Evolutionary conservation across 805 yeast species (phyloP).

Genomic region (Wickerhamomyces canadensis): DNA sequence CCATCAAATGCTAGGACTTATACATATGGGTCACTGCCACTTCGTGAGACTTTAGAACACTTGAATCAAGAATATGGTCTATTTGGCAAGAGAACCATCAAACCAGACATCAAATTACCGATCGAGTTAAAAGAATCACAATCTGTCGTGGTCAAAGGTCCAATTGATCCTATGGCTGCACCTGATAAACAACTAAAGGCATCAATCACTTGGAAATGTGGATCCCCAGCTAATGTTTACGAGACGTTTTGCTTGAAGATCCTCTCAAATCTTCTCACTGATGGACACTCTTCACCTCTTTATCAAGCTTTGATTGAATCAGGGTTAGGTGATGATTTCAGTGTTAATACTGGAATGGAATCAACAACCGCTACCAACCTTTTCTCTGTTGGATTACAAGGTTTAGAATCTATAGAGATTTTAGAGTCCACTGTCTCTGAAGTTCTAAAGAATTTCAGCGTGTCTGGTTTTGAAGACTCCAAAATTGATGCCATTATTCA

Average conservation of each 20-base stretch:
- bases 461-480: slow-evolving; percentile 42
- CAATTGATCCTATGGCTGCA: slow-evolving; percentile 73
- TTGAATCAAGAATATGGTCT: slow-evolving; percentile 43
- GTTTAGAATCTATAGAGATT: slow-evolving; percentile 44
- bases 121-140: slow-evolving; percentile 28
- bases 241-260: slow-evolving; percentile 69
- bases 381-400: slow-evolving; percentile 83
- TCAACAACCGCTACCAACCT: slow-evolving; percentile 69
- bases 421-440: slow-evolving; percentile 44
- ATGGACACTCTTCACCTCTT: slow-evolving; percentile 89
- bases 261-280: slow-evolving; percentile 65
- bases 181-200: slow-evolving; percentile 65
- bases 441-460: slow-evolving; percentile 40
- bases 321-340: slow-evolving; percentile 78
- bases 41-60: slow-evolving; percentile 52
- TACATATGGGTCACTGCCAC: slow-evolving; percentile 78
- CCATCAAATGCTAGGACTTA: slow-evolving; percentile 86
- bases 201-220: slow-evolving; percentile 86
- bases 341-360: slow-evolving; percentile 86
- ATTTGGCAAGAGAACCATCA: slow-evolving; percentile 49
- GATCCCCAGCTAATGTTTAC: slow-evolving; percentile 62
- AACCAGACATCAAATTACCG: slow-evolving; percentile 22
- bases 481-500: slow-evolving; percentile 84
- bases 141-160: slow-evolving; percentile 52
- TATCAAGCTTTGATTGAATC: slow-evolving; percentile 83